phyloP scores from a whole-genome alignment of 2,329 filamentous ascomycete genomes.

The Xylariaceae sp. region DNA sequence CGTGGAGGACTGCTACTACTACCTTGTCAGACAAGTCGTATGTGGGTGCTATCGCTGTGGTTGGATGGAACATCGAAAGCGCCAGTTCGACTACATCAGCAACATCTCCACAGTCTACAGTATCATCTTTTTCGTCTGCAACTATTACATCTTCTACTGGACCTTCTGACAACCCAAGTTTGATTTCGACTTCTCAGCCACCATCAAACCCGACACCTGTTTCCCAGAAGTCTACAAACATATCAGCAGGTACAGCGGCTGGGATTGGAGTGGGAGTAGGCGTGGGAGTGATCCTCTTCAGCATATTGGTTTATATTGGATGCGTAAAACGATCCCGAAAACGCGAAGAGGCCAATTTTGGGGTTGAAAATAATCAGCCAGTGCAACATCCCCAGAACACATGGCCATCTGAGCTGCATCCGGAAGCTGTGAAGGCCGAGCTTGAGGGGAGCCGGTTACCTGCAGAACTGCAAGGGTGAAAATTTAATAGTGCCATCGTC shows the following conservation, averaged over 20 bases:
- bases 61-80: conserved; percentile 23
- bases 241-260: neutral
- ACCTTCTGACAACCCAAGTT: neutral
- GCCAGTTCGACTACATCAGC: neutral
- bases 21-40: conserved; percentile 10
- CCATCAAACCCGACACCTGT: neutral
- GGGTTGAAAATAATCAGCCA: neutral
- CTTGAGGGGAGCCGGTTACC: neutral
- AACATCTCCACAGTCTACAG: neutral
- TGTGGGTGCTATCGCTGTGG: conserved; percentile 20
- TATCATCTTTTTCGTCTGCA: neutral
- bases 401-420: neutral
- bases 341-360: neutral
- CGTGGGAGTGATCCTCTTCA: neutral
- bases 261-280: conserved; percentile 7
- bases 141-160: neutral
- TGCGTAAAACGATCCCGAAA: neutral
- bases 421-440: neutral
- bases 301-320: neutral
- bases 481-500: neutral
- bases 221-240: neutral
- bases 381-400: neutral
- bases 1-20: conserved; percentile 17
- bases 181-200: neutral
- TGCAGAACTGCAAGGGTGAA: neutral